phyloP scores from a whole-genome alignment of 768 basidiomycete species.

The Naematelia encephala region DNA sequence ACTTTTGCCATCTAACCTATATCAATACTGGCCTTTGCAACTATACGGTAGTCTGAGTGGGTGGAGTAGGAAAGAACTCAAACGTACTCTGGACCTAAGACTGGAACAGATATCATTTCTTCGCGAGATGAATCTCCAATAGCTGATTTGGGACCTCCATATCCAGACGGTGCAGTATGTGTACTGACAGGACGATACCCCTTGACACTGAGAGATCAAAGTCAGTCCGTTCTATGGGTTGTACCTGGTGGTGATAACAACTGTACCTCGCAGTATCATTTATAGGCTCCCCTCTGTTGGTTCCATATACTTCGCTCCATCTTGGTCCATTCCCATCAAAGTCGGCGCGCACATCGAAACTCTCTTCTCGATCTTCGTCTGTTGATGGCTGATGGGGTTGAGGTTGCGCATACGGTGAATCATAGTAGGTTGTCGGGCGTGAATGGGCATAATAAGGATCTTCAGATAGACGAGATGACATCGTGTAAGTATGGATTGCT shows the following conservation, averaged over 20 bases:
- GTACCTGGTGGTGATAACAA: background rate
- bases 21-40: background rate
- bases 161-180: constrained; percentile 20
- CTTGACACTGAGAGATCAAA: background rate
- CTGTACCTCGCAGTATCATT: background rate
- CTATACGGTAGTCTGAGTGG: background rate
- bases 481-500: constrained; percentile 4
- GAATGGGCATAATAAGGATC: constrained; percentile 11
- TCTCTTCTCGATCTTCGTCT: constrained; percentile 30
- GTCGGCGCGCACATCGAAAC: constrained; percentile 43
- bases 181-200: constrained; percentile 22
- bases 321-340: constrained; percentile 43
- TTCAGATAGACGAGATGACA: constrained; percentile 15
- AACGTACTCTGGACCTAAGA: constrained; percentile 72
- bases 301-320: constrained; percentile 40
- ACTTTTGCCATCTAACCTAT: constrained; percentile 61
- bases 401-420: background rate
- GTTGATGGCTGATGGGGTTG: constrained; percentile 29
- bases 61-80: background rate
- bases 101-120: constrained; percentile 88
- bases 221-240: too few species aligned
- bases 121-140: constrained; percentile 51
- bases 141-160: constrained; percentile 8
- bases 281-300: constrained; percentile 12
- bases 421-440: constrained; percentile 3